phyloP scores from a whole-genome alignment of 202 grass and related monocot genomes.

The Sporobolus alterniflorus region DNA sequence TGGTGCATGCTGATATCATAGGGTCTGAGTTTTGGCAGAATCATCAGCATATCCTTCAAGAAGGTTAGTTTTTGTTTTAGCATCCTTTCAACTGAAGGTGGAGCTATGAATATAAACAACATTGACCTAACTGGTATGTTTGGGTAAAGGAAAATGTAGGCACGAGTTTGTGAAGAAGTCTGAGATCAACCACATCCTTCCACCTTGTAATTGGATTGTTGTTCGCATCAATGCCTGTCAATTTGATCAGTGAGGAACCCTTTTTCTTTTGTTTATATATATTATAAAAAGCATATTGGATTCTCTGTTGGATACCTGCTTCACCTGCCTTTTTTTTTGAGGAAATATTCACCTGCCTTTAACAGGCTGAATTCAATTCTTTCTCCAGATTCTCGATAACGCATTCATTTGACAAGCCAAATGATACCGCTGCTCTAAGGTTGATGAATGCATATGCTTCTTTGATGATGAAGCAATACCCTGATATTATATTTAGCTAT shows the following conservation, averaged over 20 bases:
- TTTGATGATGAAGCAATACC: conserved; percentile 67
- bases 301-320: conserved; percentile 9
- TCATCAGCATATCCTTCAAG: conserved; percentile 74
- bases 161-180: conserved; percentile 82
- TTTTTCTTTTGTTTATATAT: conserved; percentile 10
- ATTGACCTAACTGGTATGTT: conserved; percentile 32
- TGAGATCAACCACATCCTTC: conserved; percentile 53
- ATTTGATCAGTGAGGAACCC: conserved; percentile 63
- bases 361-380: background rate
- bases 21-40: conserved; percentile 32
- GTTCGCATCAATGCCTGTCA: conserved; percentile 65
- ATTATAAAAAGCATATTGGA: background rate
- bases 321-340: background rate
- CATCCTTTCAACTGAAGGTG: conserved; percentile 4
- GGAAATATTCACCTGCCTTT: too few species aligned
- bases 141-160: conserved; percentile 52
- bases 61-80: conserved; percentile 58
- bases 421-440: conserved; percentile 65
- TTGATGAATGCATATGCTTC: conserved; percentile 80
- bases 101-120: conserved; percentile 1
- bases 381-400: conserved; percentile 56
- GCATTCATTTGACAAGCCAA: conserved; percentile 82
- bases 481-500: conserved; percentile 80
- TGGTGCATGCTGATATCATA: conserved; percentile 24
- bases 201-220: conserved; percentile 74